phyloP scores from a whole-genome alignment of 306 rosid species.

The Quercus berberidifolia region DNA sequence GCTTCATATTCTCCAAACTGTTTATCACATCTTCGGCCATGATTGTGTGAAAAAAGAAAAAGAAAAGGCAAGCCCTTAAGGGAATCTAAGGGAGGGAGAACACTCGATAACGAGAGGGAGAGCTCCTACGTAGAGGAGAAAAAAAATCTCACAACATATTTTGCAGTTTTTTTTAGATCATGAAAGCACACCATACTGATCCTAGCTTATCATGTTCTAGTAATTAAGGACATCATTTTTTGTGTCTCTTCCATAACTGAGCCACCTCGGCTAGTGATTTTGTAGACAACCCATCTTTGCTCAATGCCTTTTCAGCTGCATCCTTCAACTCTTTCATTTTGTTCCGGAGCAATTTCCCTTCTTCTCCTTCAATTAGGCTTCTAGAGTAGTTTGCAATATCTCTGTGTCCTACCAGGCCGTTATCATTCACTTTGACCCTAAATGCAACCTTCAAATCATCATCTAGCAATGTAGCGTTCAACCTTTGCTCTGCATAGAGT shows the following conservation, averaged over 20 bases:
- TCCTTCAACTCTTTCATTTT: conserved; percentile 12
- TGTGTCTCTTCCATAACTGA: conserved; percentile 5
- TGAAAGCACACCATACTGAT: no score
- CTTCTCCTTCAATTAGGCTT: conserved; percentile 20
- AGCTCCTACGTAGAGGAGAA: no score
- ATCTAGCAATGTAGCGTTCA: conserved; percentile 2
- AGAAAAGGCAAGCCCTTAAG: no score
- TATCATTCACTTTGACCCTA: conserved; percentile 19
- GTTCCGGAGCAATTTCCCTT: conserved; percentile 4
- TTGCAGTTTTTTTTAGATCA: no score
- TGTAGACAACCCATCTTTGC: conserved; percentile 9
- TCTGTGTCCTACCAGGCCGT: conserved; percentile 6
- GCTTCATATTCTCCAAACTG: no score
- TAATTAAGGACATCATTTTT: not conserved
- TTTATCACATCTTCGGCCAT: no score
- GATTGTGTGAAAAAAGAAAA: no score
- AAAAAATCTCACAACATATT: no score
- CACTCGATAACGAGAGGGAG: no score
- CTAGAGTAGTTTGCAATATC: conserved; percentile 8
- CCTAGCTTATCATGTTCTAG: no score
- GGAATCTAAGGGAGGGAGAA: no score
- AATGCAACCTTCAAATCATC: conserved; percentile 18
- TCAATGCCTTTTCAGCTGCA: conserved; percentile 8
- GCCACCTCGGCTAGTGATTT: conserved; percentile 19
- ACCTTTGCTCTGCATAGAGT: conserved; percentile 20